These are phyloP conservation scores for Fusarium tanahbumbuense DNA, from an alignment of 2,329 filamentous ascomycete species.

Conservation along the genomic window DNA sequence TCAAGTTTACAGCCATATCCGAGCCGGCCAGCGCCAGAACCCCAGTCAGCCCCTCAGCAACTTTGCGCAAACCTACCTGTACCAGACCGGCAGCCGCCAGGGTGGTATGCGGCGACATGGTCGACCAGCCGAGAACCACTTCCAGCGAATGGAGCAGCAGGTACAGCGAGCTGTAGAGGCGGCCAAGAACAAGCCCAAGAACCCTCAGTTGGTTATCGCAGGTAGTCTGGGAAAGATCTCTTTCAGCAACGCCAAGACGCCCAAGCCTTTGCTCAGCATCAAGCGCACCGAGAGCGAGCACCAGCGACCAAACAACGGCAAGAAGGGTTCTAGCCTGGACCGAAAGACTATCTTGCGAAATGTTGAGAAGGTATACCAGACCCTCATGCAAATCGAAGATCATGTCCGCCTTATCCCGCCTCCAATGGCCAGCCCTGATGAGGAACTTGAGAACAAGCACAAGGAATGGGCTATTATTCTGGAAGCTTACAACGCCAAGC, in stretches of 20 bases:
- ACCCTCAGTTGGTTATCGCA: constrained; percentile 95
- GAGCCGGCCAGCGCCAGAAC: constrained; percentile 88
- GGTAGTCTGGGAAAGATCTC: constrained; percentile 97
- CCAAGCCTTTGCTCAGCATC: constrained; percentile 93
- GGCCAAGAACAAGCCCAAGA: constrained; percentile 97
- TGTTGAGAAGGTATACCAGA: constrained; percentile 89
- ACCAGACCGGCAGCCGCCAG: constrained; percentile 89
- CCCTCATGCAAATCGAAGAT: constrained; percentile 93
- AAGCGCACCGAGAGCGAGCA: constrained; percentile 82
- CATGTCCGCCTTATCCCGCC: constrained; percentile 83
- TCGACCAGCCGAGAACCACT: constrained; percentile 91
- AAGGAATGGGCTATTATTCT: constrained; percentile 75
- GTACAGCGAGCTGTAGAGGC: constrained; percentile 97
- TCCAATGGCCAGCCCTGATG: constrained; percentile 68
- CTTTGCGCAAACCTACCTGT: constrained; percentile 97
- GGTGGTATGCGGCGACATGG: constrained; percentile 79
- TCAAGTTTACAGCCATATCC: constrained; percentile 95
- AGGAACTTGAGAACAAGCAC: constrained; percentile 77
- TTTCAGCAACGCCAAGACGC: constrained; percentile 98
- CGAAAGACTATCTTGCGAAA: constrained; percentile 86
- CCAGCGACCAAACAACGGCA: constrained; percentile 63
- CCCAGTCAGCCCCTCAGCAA: constrained; percentile 93
- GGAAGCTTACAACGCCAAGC: constrained; percentile 77
- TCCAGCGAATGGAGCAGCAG: constrained; percentile 99
- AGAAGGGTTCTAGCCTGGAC: constrained; percentile 69